phyloP scores from a whole-genome alignment of 768 basidiomycete genomes.

The Tricholoma bakamatsutake region DNA sequence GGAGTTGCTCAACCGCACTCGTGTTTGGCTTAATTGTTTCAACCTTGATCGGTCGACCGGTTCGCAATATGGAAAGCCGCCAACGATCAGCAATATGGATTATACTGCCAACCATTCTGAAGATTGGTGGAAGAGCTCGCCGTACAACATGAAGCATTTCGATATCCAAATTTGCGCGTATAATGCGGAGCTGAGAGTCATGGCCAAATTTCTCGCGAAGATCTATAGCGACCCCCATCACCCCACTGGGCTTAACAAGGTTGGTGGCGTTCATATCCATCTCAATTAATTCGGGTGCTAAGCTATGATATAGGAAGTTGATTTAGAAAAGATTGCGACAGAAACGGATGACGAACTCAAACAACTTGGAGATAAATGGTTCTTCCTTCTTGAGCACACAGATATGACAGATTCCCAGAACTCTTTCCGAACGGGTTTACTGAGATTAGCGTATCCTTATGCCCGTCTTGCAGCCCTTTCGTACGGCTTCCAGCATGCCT shows the following conservation, averaged over 20 bases:
- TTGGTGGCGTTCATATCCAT: conserved; percentile 17
- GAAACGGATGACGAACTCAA: conserved; percentile 69
- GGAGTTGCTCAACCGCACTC: conserved; percentile 84
- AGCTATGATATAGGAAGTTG: conserved; percentile 38
- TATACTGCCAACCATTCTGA: conserved; percentile 69
- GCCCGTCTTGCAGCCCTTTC: conserved; percentile 64
- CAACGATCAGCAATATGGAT: conserved; percentile 71
- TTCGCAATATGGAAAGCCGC: conserved; percentile 83
- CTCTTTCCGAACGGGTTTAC: conserved; percentile 54
- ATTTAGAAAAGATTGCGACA: conserved; percentile 59
- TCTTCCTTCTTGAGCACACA: conserved; percentile 40
- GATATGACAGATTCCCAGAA: conserved; percentile 51
- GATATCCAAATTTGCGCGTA: conserved; percentile 80
- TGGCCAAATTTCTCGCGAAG: conserved; percentile 51
- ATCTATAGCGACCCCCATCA: conserved; percentile 72
- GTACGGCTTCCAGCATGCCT: conserved; percentile 72
- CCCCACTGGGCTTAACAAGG: conserved; percentile 75
- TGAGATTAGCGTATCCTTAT: conserved; percentile 62
- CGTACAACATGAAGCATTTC: conserved; percentile 63
- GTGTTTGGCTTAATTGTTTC: conserved; percentile 87
- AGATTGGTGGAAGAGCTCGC: conserved; percentile 65
- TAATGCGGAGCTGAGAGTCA: conserved; percentile 64
- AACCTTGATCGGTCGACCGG: conserved; percentile 88
- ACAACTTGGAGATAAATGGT: conserved; percentile 50
- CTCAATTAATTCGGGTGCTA: background rate